Percentiles rank a stretch among this genome's conserved stretches.
Conservation (phyloP, 805 yeast genomes). For the Clavispora fructus region DNA sequence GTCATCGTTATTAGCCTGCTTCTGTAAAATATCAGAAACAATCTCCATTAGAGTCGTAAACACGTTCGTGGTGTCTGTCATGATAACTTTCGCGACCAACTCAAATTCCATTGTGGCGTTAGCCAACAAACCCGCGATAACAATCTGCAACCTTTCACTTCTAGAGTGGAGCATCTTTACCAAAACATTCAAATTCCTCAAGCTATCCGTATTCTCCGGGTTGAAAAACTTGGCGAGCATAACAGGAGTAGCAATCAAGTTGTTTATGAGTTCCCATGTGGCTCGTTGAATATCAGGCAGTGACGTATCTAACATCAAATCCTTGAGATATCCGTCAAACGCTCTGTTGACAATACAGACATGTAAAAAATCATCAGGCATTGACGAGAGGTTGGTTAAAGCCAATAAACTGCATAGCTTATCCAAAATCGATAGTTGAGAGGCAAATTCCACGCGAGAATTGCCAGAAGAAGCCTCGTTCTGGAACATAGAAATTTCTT, state of each 20-base stretch:
- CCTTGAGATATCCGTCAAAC: constrained; percentile 42
- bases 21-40: constrained; percentile 17
- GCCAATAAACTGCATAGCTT: constrained; percentile 57
- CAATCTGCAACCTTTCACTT: constrained; percentile 20
- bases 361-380: constrained; percentile 32
- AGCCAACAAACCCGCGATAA: constrained; percentile 34
- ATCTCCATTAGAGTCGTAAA: constrained; percentile 14
- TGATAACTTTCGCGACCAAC: constrained; percentile 26
- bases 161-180: constrained; percentile 30
- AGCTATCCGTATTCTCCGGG: constrained; percentile 35
- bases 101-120: constrained; percentile 37
- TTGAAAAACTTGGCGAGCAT: constrained; percentile 57
- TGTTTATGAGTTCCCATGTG: constrained; percentile 58
- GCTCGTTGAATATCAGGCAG: constrained; percentile 47
- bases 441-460: constrained; percentile 7
- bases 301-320: constrained; percentile 35
- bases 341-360: constrained; percentile 40
- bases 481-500: not conserved
- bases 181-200: constrained; percentile 24
- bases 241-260: constrained; percentile 42
- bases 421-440: constrained; percentile 33
- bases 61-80: constrained; percentile 11
- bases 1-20: constrained; percentile 21
- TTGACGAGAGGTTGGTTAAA: constrained; percentile 60
- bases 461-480: not conserved